Evolutionary conservation across 2,329 filamentous ascomycete species (phyloP), one percentile per base, ranked within the genome.

Genomic region (Exutisphaerella laricina): DNA sequence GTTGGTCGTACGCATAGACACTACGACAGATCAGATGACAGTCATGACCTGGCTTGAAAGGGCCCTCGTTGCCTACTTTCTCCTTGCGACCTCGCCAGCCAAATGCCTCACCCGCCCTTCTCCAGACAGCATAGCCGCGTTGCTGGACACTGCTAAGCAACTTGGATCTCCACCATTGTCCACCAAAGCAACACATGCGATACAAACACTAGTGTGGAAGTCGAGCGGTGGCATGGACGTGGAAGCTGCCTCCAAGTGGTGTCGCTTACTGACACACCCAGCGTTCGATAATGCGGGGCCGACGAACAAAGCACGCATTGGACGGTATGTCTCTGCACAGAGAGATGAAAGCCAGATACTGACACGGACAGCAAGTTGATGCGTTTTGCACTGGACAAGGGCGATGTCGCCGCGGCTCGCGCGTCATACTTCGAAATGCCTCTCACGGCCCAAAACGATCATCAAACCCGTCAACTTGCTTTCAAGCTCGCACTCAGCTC

Each of bases 131-230:
- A 31, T 51, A 10, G 32, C 39, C 10, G 20, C 31, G 5, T 40
- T 53, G 21, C 33, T 53, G 13, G 39, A 45, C 10, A 41, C 34
- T 17, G 46, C 54, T 17, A 48, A 49, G 22, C 48, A 20, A 12
- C 9, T 12, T 18, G 12, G n/a, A 13, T 8, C 10, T 5, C 37
- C 33, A 20, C n/a, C 28, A 0, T 60, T 94, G 4, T 70, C 75
- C 16, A 64, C 76, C 4, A 73, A 78, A 49, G 79, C 80, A 4
- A 79, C 84, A 9, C 77, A 80, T 49, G 81, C 82, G 23, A 76
- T 77, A 5, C 82, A 86, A 53, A 84, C 79, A 23, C 63, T 95
- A 3, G 66, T 95, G 3, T 96, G 88, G 88, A 92, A 88, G 64
- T 77, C 43, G 3, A 46, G 47, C 6, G 43, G 36, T 4, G 33